A percentile compares a stretch with the other conserved stretches of the same genome.
phyloP scores from a whole-genome alignment of 2,329 filamentous ascomycete genomes.

The Elsinoe australis region DNA sequence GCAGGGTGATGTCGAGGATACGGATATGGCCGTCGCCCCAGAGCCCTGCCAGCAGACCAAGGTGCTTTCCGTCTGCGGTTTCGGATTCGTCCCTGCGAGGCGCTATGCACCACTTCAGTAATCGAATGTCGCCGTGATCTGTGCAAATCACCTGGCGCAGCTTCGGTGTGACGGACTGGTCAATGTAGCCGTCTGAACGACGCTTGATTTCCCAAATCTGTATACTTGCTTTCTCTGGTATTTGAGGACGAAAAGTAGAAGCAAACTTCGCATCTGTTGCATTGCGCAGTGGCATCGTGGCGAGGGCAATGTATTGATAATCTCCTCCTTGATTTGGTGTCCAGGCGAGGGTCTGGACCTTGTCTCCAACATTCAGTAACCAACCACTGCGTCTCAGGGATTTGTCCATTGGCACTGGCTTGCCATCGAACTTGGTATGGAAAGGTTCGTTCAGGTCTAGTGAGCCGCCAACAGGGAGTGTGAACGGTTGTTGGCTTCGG shows the following conservation, averaged over 20 bases:
- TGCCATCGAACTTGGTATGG: not conserved
- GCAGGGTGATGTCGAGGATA: slow-evolving; percentile 44
- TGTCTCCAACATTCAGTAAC: slow-evolving; percentile 50
- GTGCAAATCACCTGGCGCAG: slow-evolving; percentile 48
- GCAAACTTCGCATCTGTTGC: slow-evolving; percentile 31
- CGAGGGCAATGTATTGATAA: slow-evolving; percentile 51
- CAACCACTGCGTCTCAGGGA: slow-evolving; percentile 39
- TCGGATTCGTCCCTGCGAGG: slow-evolving; percentile 28
- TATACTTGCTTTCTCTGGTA: slow-evolving; percentile 43
- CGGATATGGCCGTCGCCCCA: slow-evolving; percentile 52
- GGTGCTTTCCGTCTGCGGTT: slow-evolving; percentile 28
- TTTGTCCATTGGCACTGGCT: slow-evolving; percentile 26
- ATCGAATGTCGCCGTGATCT: slow-evolving; percentile 49
- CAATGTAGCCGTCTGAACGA: slow-evolving; percentile 33
- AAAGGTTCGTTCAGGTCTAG: slow-evolving; percentile 38
- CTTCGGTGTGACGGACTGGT: slow-evolving; percentile 38
- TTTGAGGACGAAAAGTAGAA: slow-evolving; percentile 46
- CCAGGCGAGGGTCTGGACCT: slow-evolving; percentile 45
- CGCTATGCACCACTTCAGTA: slow-evolving; percentile 51
- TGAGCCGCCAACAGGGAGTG: slow-evolving; percentile 36
- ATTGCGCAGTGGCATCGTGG: slow-evolving; percentile 29
- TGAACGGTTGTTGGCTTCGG: slow-evolving; percentile 37
- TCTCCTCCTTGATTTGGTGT: slow-evolving; percentile 34
- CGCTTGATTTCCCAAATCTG: slow-evolving; percentile 53
- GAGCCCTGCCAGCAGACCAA: slow-evolving; percentile 50